A percentile compares a stretch with the other conserved stretches of the same genome.
Conservation (phyloP, 768 basidiomycete species). For the Phlebiopsis gigantea region DNA sequence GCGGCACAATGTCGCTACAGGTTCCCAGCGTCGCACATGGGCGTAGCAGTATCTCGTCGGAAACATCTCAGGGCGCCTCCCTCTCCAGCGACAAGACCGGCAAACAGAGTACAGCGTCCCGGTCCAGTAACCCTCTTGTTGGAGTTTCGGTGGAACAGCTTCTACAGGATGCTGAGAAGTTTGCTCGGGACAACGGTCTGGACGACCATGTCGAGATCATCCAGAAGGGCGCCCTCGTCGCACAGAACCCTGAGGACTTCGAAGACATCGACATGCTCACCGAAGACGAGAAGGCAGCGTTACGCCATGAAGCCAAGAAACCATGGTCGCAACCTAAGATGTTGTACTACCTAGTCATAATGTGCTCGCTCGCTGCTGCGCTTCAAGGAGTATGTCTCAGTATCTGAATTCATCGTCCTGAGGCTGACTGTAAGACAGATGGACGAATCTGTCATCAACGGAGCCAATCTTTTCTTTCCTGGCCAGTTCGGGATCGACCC, state of each 20-base stretch:
- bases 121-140: constrained; percentile 41
- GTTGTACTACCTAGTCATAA: constrained; percentile 45
- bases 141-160: constrained; percentile 60
- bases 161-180: constrained; percentile 52
- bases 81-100: neutral
- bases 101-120: neutral
- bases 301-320: constrained; percentile 41
- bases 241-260: constrained; percentile 52
- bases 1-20: too few species aligned
- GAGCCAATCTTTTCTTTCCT: constrained; percentile 52
- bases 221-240: constrained; percentile 70
- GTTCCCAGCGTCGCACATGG: neutral
- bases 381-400: constrained; percentile 52
- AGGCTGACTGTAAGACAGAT: constrained; percentile 27
- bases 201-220: constrained; percentile 37
- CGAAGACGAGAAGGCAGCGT: constrained; percentile 36
- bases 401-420: constrained; percentile 14
- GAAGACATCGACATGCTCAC: constrained; percentile 34
- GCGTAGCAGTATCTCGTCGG: neutral
- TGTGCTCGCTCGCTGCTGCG: constrained; percentile 71
- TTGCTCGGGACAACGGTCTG: constrained; percentile 42
- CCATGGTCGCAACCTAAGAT: constrained; percentile 41
- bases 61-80: neutral
- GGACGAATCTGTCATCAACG: constrained; percentile 54
- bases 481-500: constrained; percentile 49